Percentiles rank a stretch among this genome's conserved stretches.
phyloP scores from a whole-genome alignment of 306 rosid genomes.

The Ormosia semicastrata region DNA sequence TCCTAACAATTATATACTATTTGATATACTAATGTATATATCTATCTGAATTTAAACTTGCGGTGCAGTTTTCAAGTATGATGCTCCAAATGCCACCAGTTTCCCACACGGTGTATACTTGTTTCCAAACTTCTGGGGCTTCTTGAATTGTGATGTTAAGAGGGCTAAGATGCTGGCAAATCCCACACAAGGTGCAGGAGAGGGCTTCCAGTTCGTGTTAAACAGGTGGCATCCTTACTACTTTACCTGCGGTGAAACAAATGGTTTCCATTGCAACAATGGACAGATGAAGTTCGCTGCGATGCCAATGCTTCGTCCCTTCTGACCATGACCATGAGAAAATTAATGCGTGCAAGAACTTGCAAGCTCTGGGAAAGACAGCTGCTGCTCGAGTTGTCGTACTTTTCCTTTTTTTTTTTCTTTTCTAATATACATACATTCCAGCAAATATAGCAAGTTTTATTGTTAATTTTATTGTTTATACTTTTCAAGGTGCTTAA shows the following conservation, averaged over 20 bases:
- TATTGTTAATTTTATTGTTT: background rate
- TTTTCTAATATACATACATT: too few species aligned
- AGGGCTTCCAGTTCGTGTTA: slow-evolving; percentile 56
- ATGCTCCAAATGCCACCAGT: slow-evolving; percentile 43
- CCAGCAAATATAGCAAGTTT: background rate
- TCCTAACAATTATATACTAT: background rate
- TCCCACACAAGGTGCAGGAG: slow-evolving; percentile 47
- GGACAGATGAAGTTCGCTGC: slow-evolving; percentile 71
- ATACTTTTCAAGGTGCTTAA: background rate
- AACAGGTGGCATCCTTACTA: slow-evolving; percentile 54
- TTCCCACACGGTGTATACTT: slow-evolving; percentile 60
- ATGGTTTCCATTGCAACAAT: slow-evolving; percentile 56
- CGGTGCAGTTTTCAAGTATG: slow-evolving; percentile 68
- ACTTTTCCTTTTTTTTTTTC: background rate
- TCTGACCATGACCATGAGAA: slow-evolving; percentile 30
- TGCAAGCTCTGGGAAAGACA: too few species aligned
- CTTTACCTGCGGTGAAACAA: slow-evolving; percentile 59
- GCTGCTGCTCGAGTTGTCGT: too few species aligned
- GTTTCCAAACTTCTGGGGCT: slow-evolving; percentile 43
- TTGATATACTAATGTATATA: background rate
- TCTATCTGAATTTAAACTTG: background rate
- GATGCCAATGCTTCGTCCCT: slow-evolving; percentile 45
- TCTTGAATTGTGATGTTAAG: slow-evolving; percentile 51
- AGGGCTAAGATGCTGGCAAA: slow-evolving; percentile 41
- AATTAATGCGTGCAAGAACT: too few species aligned